Conservation (phyloP, 495 filamentous ascomycete species). For the Talaromyces nanjingensis region DNA sequence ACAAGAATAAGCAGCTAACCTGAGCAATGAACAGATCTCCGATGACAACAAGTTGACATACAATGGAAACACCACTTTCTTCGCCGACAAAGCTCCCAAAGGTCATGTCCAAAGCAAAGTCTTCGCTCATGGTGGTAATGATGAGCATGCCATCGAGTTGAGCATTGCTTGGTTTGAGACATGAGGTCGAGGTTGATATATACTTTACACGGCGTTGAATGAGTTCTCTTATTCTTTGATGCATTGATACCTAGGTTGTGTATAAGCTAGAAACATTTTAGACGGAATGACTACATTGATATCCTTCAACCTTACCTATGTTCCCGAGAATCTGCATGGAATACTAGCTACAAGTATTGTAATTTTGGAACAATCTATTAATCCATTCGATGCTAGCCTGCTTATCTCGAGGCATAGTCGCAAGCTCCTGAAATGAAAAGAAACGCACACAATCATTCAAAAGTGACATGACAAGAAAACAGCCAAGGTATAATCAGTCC, state of each 20-base stretch:
- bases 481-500: neutral
- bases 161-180: conserved; percentile 26
- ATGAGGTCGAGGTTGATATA: neutral
- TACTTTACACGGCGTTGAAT: neutral
- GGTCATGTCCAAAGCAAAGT: conserved; percentile 36
- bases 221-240: neutral
- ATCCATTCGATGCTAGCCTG: conserved; percentile 5
- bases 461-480: neutral
- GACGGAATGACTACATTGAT: neutral
- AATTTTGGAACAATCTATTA: neutral
- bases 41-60: conserved; percentile 41
- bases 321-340: neutral
- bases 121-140: conserved; percentile 21
- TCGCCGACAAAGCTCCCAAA: conserved; percentile 49
- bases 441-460: neutral
- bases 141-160: conserved; percentile 31
- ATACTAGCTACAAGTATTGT: neutral
- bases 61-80: conserved; percentile 45
- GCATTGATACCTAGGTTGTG: neutral
- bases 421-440: neutral
- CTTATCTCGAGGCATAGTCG: neutral
- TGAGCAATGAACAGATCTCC: conserved; percentile 17
- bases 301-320: neutral
- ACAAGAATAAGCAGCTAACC: neutral
- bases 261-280: neutral